Base-by-base conservation (phyloP, 169 alveolate genomes). In the Eimeria tenella region DNA sequence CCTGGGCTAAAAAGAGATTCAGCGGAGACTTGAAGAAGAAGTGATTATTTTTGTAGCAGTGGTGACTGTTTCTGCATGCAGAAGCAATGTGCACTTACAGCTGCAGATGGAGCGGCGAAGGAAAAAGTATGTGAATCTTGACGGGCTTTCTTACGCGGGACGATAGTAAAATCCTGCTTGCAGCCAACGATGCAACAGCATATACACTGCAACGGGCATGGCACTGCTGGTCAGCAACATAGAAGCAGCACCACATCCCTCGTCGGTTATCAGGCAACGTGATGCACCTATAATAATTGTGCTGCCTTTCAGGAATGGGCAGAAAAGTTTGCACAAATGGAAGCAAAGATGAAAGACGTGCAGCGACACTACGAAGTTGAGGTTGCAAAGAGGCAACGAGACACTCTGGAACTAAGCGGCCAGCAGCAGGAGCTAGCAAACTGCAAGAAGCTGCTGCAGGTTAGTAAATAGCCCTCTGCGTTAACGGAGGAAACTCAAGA, bases 361-460 rank as follows among this genome's bases (percentile, higher is more conserved):
- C 63, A 60, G 13, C 5, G 75, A 15, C 77, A 82, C 68, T 74
- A 60, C 58, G 90, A 60, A 19, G 19, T 82, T n/a, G 90, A 82
- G 21, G 73, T 56, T 25, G 90, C 77, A n/a, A 82, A 82, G 49
- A 5, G 90, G 49, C 90, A 82, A 60, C 58, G 65, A 58, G 77
- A 82, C 9, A 60, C 23, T 58, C 25, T 58, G 17, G 90, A 82
- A 60, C 53, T 82, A 6, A 73, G 75, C 90, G 75, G 90, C 25
- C 90, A 60, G 42, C 90, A 82, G 42, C 90, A 82, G 75, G 90
- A 82, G 42, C 75, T 82, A 11, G 90, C 55, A 11, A 82, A 31
- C 77, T 82, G 90, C 75, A 58, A 31, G 68, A 31, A 82, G 13
- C 90, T 82, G 4, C 68, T 82, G 42, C 77, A 82, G 31, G 90